A percentile compares a stretch with the other conserved stretches of the same genome.
These are phyloP conservation scores for Friedmanniomyces simplex DNA, from an alignment of 495 filamentous ascomycete genomes.

Conservation along the genomic window DNA sequence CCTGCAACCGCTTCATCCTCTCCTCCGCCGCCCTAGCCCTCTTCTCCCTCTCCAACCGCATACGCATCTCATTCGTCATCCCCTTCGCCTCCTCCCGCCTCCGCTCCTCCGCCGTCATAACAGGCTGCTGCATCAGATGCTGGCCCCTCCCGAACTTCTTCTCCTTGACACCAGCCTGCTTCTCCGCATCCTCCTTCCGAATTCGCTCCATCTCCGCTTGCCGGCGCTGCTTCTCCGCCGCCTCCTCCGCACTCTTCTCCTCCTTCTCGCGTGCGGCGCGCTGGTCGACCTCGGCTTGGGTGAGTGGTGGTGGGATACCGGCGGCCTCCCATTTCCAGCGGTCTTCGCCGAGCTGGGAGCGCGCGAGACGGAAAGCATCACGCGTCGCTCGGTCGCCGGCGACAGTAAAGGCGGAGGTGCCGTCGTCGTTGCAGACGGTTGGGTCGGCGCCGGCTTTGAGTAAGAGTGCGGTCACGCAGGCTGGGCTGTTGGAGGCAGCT, in stretches of 20 bases:
- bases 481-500: slow-evolving; percentile 58
- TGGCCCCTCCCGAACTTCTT: slow-evolving; percentile 51
- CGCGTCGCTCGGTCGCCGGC: slow-evolving; percentile 77
- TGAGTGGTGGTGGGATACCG: slow-evolving; percentile 58
- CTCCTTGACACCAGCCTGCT: slow-evolving; percentile 47
- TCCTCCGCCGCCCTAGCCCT: slow-evolving; percentile 82
- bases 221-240: slow-evolving; percentile 47
- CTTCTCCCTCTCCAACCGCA: slow-evolving; percentile 68
- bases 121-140: slow-evolving; percentile 29
- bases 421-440: slow-evolving; percentile 50
- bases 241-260: slow-evolving; percentile 36
- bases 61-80: slow-evolving; percentile 72
- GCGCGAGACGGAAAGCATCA: slow-evolving; percentile 84
- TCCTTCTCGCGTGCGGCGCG: slow-evolving; percentile 53
- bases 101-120: slow-evolving; percentile 45
- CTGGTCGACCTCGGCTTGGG: slow-evolving; percentile 54
- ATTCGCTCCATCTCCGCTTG: slow-evolving; percentile 35
- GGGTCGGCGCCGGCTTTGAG: slow-evolving; percentile 68
- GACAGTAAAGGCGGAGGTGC: slow-evolving; percentile 73
- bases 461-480: slow-evolving; percentile 66
- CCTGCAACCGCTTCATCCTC: slow-evolving; percentile 58
- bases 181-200: slow-evolving; percentile 28
- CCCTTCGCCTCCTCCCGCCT: slow-evolving; percentile 74
- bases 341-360: slow-evolving; percentile 65
- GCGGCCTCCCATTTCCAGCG: slow-evolving; percentile 73